These are phyloP conservation scores for Saksenaea vasiformis DNA, from an alignment of 371 early-diverging fungal genomes.

Conservation along the genomic window DNA sequence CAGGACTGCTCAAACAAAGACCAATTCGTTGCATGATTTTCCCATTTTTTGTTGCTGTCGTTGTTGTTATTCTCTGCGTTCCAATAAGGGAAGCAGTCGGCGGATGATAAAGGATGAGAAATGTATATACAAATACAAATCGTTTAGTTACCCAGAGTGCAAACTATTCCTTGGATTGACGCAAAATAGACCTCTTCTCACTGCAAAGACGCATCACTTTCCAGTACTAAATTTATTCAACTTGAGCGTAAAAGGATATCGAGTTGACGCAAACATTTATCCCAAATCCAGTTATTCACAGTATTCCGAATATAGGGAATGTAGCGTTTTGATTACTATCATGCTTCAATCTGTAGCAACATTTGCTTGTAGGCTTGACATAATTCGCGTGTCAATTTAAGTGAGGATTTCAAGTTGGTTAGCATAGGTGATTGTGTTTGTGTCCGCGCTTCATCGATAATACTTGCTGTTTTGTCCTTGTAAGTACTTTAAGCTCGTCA, in stretches of 20 bases:
- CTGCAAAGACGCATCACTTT: no score
- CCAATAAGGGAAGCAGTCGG: neutral
- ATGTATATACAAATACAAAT: no score
- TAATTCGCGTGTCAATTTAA: conserved; percentile 27
- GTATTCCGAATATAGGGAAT: no score
- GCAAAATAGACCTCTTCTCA: no score
- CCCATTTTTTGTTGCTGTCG: neutral
- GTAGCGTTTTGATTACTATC: neutral
- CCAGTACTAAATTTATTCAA: no score
- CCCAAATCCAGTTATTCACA: no score
- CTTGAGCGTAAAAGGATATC: no score
- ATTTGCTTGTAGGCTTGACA: conserved; percentile 39
- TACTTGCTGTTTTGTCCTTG: conserved; percentile 41
- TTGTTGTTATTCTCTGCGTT: neutral
- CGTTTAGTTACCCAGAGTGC: no score
- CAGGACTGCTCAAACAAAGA: no score
- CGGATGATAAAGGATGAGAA: neutral
- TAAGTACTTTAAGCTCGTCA: conserved; percentile 26
- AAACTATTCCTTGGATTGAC: no score
- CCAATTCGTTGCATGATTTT: no score
- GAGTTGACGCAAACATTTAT: no score
- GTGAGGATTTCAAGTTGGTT: conserved; percentile 32
- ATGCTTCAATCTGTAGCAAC: conserved; percentile 34
- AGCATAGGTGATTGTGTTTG: conserved; percentile 50
- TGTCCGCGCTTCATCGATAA: conserved; percentile 35